Evolutionary conservation across 2,329 filamentous ascomycete species (phyloP).

Genomic region (Epichloe baconii): DNA sequence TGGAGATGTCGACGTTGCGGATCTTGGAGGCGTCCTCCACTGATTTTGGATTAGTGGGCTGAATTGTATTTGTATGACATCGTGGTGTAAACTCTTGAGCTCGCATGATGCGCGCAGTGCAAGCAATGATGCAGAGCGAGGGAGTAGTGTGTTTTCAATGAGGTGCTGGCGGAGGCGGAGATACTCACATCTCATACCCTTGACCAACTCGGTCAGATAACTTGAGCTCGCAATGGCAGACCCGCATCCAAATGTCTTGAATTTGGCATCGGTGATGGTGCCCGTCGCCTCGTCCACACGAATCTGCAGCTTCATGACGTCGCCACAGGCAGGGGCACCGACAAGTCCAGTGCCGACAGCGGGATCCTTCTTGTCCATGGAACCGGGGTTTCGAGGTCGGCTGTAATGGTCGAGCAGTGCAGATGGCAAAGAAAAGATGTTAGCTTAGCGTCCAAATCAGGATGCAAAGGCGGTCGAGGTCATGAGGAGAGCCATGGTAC

Average conservation of each 20-base stretch:
- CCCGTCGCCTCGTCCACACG: constrained; percentile 79
- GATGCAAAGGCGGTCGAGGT: background rate
- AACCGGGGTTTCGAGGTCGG: constrained; percentile 41
- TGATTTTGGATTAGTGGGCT: background rate
- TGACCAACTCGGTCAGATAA: constrained; percentile 88
- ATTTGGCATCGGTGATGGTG: constrained; percentile 87
- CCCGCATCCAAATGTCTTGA: constrained; percentile 95
- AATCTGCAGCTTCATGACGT: constrained; percentile 74
- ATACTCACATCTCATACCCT: constrained; percentile 59
- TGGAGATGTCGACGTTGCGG: constrained; percentile 95
- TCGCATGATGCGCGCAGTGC: background rate
- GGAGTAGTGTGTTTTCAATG: no score
- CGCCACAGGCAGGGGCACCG: constrained; percentile 75
- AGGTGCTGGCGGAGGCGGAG: background rate
- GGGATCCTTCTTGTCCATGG: constrained; percentile 56
- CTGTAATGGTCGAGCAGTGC: constrained; percentile 35
- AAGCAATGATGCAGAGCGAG: background rate
- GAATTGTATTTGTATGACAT: background rate
- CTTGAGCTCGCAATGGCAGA: constrained; percentile 80
- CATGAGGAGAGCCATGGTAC: background rate
- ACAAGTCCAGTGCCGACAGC: constrained; percentile 89
- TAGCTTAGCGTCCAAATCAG: background rate
- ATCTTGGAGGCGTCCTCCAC: constrained; percentile 85
- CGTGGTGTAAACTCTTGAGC: no score
- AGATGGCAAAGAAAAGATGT: background rate